Percentiles rank a stretch among this genome's conserved stretches.
These are phyloP conservation scores for Hypoxylon cercidicola DNA, from an alignment of 495 filamentous ascomycete genomes.

Conservation along the genomic window DNA sequence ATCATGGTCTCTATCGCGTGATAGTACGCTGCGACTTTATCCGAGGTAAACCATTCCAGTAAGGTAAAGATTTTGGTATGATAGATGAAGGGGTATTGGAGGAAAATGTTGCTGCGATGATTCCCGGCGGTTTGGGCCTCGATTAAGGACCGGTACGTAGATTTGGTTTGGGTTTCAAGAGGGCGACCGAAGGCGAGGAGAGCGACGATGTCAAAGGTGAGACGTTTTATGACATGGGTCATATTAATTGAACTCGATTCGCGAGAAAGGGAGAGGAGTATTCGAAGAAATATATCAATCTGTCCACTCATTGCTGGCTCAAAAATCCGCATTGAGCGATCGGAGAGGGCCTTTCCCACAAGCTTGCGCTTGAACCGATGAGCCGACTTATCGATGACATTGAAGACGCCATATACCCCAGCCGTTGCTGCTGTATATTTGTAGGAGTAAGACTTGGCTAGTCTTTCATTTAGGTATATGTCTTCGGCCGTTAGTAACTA, in stretches of 20 bases:
- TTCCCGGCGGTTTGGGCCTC: background rate
- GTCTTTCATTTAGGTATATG: conserved; percentile 59
- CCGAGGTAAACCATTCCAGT: background rate
- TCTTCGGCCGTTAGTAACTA: conserved; percentile 10
- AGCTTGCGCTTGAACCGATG: conserved; percentile 33
- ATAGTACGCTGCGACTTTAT: background rate
- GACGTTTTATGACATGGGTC: conserved; percentile 1
- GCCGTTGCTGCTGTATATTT: background rate
- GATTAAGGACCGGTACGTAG: conserved; percentile 11
- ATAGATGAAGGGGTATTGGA: conserved; percentile 25
- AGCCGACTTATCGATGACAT: conserved; percentile 4
- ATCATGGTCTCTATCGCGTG: conserved; percentile 20
- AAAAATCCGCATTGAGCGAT: conserved; percentile 31
- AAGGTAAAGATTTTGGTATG: no score
- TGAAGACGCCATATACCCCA: conserved; percentile 14
- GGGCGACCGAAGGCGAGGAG: conserved; percentile 36
- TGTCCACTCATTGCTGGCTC: conserved; percentile 37
- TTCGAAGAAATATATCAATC: conserved; percentile 35
- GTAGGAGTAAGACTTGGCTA: conserved; percentile 51
- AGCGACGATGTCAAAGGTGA: conserved; percentile 33
- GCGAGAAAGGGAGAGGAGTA: conserved; percentile 41
- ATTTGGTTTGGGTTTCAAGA: conserved; percentile 29
- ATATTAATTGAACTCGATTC: conserved; percentile 25
- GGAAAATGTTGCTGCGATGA: conserved; percentile 9
- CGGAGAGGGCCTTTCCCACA: conserved; percentile 28